Evolutionary conservation across 495 filamentous ascomycete genomes (phyloP), one percentile per base, ranked within the genome.

Genomic region (Apodospora peruviana): DNA sequence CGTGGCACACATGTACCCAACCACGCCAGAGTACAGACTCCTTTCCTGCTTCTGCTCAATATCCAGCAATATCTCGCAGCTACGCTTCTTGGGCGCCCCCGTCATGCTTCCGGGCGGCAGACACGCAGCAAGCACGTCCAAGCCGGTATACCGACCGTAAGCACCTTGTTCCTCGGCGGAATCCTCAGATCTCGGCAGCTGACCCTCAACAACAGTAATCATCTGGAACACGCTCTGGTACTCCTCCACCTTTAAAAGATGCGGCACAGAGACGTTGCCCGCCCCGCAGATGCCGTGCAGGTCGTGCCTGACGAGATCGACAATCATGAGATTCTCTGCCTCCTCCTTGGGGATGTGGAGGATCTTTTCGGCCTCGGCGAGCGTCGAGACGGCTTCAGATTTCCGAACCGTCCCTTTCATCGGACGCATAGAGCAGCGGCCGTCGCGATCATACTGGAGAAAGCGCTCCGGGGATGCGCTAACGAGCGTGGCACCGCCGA

Each of bases 271-370:
- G 0, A 95, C 87, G 44, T 81, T 76, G 0, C 83, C 85, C 3
- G 83, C 73, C 4, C 86, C 85, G 47, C 83, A 85, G 25, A 95
- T 82, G 29, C 82, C 80, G 63, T 91, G 87, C 18, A 98, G 73
- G 65, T 98, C 93, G 61, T 96, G 91, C 0, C 91, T 78, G 23
- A 95, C 90, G 5, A 98, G 73, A 68, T 96, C 93, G 1, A 95
- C 90, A 51, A 98, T 96, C 93, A 98, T 98, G 5, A 98, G 79
- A 59, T 96, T 96, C 68, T 98, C 93, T 11, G 93, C 91, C 57
- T 83, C 84, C 60, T 96, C 93, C 61, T 98, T 98, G 11, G 84
- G 82, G 1, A 85, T 77, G 42, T 82, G 74, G 3, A 96, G 78
- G 50, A 90, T 79, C 34, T 64, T 64, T 34, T 79, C 80, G 12